Base-by-base conservation (phyloP, 2,329 filamentous ascomycete genomes). In the Sarocladium brachiariae region DNA sequence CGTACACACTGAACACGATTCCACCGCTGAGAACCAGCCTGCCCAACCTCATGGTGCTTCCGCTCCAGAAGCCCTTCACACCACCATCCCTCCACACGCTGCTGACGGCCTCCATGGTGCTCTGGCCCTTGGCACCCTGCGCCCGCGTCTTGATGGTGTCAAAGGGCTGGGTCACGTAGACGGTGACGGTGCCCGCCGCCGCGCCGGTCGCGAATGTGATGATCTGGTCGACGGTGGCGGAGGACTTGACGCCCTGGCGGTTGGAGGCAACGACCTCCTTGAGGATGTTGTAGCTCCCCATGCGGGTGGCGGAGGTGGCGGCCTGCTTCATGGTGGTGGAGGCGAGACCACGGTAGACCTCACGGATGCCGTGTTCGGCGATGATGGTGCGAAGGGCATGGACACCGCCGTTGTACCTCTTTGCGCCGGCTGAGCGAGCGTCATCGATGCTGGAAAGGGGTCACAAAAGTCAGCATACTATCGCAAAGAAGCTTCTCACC, bases 31-130 rank as follows among this genome's bases (percentile, higher is more conserved):
- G 73, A 1, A 86, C 72, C 3, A 83, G 74, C 54, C 83, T 64
- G 1, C 82, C 81, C 21, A 87, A 59, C 51, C 84, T 71, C 83
- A 87, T 86, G 0, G 80, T 79, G 30, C 81, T 86, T 1, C 83
- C 83, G 52, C 76, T 79, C 83, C 83, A 87, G 54, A 86, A 80
- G 0, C 77, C 82, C 34, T 68, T 71, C 2, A 84, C 55, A 0
- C 83, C 83, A 54, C 77, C 74, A 55, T 84, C 80, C 0, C 65
- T 61, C 49, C 80, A 60, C 3, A 86, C 70, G 49, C 71, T 74
- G 48, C 65, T 68, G 2, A 81, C 68, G 0, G 81, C 81, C 54
- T 84, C 78, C 0, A 68, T 62, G 2, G 80, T 81, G 2, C 73
- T 77, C 2, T 77, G 76, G 4, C 78, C 81, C 19, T 71, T 69